Percentiles rank a stretch among this genome's conserved stretches.
phyloP scores from a whole-genome alignment of 768 basidiomycete species.

The Obba rivulosa region DNA sequence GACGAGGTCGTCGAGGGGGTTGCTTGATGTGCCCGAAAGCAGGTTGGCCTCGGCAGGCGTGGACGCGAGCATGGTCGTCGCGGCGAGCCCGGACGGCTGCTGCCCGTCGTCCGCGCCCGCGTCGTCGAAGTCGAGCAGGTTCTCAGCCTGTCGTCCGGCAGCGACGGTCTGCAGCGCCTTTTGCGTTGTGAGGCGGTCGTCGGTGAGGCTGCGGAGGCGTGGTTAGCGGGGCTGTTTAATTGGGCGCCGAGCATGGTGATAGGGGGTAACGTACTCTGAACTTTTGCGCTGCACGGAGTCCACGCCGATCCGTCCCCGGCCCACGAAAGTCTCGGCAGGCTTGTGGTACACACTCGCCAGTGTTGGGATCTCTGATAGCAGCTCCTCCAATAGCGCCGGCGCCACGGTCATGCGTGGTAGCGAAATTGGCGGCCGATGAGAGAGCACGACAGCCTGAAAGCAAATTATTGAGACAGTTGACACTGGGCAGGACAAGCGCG shows the following conservation, averaged over 20 bases:
- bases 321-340: constrained; percentile 93
- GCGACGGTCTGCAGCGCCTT: constrained; percentile 91
- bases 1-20: constrained; percentile 90
- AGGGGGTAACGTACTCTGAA: constrained; percentile 43
- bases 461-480: neutral
- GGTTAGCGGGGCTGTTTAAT: neutral
- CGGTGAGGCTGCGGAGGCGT: constrained; percentile 37
- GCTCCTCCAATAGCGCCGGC: constrained; percentile 82
- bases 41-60: constrained; percentile 72
- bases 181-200: constrained; percentile 68
- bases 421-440: constrained; percentile 88
- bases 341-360: constrained; percentile 97
- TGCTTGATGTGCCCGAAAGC: constrained; percentile 74
- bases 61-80: constrained; percentile 65
- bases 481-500: neutral
- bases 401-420: constrained; percentile 89
- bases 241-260: no score
- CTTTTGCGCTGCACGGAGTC: constrained; percentile 62
- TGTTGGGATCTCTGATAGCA: constrained; percentile 83
- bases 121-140: constrained; percentile 92
- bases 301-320: constrained; percentile 81
- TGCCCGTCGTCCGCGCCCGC: constrained; percentile 41
- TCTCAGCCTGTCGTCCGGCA: constrained; percentile 90
- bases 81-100: constrained; percentile 71
- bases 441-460: constrained; percentile 74